phyloP scores from a whole-genome alignment of 805 yeast species.

The Nakazawaea ambrosiae region DNA sequence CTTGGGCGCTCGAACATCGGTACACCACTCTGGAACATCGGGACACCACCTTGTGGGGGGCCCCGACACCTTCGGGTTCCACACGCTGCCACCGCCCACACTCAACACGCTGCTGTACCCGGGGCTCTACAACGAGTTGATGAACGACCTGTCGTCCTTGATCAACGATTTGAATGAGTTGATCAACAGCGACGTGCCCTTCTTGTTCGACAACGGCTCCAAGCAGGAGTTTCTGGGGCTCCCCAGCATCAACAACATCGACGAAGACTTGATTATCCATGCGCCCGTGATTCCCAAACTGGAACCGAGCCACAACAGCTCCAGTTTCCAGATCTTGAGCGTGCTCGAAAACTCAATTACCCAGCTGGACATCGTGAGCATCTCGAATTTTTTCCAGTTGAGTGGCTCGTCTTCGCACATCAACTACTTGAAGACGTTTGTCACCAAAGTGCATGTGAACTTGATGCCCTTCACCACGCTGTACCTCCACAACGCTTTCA shows the following conservation, averaged over 20 bases:
- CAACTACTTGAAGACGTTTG: conserved; percentile 24
- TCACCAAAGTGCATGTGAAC: conserved; percentile 27
- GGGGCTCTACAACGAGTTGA: conserved; percentile 23
- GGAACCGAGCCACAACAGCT: background rate
- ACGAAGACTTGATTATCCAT: conserved; percentile 7
- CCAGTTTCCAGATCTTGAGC: conserved; percentile 9
- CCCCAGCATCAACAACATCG: background rate
- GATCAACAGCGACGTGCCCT: conserved; percentile 16
- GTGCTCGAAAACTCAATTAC: conserved; percentile 21
- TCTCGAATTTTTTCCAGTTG: conserved; percentile 26
- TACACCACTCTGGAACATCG: no score
- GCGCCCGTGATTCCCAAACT: conserved; percentile 9
- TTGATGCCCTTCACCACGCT: conserved; percentile 28
- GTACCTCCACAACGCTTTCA: conserved; percentile 25
- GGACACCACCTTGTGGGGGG: no score
- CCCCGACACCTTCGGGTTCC: background rate
- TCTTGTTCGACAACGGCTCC: background rate
- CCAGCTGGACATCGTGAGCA: conserved; percentile 17
- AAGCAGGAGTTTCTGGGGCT: background rate
- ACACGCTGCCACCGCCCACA: background rate
- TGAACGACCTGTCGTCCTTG: conserved; percentile 27
- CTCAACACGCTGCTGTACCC: conserved; percentile 3
- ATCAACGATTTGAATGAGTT: conserved; percentile 28
- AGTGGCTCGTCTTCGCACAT: conserved; percentile 22
- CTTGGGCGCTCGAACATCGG: background rate